These are phyloP conservation scores for Xylaria longipes DNA, from an alignment of 495 filamentous ascomycete genomes.

Conservation along the genomic window DNA sequence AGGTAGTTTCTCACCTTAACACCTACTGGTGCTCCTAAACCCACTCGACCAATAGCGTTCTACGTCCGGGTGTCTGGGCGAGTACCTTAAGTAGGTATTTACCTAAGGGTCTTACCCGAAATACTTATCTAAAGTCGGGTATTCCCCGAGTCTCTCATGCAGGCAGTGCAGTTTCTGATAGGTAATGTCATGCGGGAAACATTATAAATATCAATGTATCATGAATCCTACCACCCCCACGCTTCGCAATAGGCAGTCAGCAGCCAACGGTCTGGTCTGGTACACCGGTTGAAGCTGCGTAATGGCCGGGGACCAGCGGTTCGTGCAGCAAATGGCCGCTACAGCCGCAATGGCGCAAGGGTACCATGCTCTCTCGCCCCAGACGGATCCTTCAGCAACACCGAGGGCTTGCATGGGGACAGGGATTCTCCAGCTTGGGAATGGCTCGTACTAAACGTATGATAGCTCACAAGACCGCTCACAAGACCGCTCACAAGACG, in stretches of 20 bases:
- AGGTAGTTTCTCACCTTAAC: no score
- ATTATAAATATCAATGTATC: slow-evolving; percentile 5
- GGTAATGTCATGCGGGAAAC: not conserved
- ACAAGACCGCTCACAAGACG: slow-evolving; percentile 32
- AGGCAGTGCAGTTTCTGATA: not conserved
- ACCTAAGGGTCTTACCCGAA: not conserved
- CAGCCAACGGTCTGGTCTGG: not conserved
- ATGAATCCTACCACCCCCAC: slow-evolving; percentile 9
- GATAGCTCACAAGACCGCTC: slow-evolving; percentile 23
- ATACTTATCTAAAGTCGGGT: not conserved
- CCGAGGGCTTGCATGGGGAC: slow-evolving; percentile 8
- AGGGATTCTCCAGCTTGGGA: slow-evolving; percentile 14
- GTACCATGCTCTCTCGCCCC: not conserved
- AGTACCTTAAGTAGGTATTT: no score
- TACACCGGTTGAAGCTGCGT: not conserved
- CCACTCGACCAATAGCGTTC: no score
- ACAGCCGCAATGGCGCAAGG: not conserved
- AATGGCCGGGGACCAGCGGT: not conserved
- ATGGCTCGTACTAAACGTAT: slow-evolving; percentile 1
- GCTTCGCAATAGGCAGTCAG: not conserved
- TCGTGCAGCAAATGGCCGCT: not conserved
- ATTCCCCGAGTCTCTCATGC: not conserved
- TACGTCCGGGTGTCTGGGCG: no score
- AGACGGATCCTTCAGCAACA: not conserved
- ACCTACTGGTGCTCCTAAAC: no score